Base-by-base conservation (phyloP, 2,329 filamentous ascomycete genomes). In the Exophiala xenobiotica region DNA sequence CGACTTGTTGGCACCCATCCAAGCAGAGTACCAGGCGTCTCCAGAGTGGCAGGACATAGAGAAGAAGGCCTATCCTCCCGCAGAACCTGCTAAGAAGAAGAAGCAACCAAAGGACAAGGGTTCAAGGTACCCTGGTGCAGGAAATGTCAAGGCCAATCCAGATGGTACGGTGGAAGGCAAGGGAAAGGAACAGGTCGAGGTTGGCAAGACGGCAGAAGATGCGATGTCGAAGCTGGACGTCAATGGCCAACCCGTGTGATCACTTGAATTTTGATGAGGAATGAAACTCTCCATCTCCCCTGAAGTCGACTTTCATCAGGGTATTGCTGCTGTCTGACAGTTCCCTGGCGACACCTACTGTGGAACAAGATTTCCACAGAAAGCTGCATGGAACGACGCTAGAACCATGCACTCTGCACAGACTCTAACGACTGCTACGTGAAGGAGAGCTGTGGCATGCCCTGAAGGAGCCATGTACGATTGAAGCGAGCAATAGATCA, bases 91-190 rank as follows among this genome's bases (percentile, higher is more conserved):
- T 61, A 70, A 80, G 62, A 82, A 82, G 63, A 70, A 80, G 62
- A 87, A 87, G 76, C 88, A 88, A 73, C 76, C 77, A 55, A 93
- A 91, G 78, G 82, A 91, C 63, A 85, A 86, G 71, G 87, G 88
- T 1, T 79, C 81, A 1, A 77, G 80, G 54, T 79, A 84, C 65
- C 85, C 83, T 0, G 80, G 79, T 45, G 64, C 51, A 23, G 52
- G n/a, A 27, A 51, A 47, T 29, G 41, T 57, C 23, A 52, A 56
- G 27, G 43, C 50, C 22, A 53, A 57, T 12, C 46, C 55, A 20
- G 60, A 60, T 52, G 60, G 60, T 3, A 57, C 56, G 6, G 37
- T 59, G 6, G 44, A 57, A 42, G 60, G 58, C 11, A 18, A 51
- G 35, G 55, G 51, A n/a, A 59, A 61, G 29, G 49, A 57, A 23